These are phyloP conservation scores for Barnettozyma wickerhamii DNA, from an alignment of 805 yeast genomes.

Conservation along the genomic window DNA sequence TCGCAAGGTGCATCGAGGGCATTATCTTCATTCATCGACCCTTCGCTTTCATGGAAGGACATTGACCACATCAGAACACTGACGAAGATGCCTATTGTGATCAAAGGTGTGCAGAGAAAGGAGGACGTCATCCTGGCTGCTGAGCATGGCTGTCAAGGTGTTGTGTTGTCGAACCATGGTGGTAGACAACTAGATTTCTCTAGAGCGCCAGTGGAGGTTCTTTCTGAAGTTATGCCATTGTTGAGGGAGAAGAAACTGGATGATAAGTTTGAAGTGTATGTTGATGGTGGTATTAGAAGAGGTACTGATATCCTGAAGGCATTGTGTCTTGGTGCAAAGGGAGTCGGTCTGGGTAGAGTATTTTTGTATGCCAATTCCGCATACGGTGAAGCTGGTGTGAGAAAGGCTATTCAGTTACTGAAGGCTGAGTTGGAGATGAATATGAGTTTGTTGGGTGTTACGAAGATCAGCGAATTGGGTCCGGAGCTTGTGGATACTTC, in stretches of 20 bases:
- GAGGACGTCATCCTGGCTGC: conserved; percentile 76
- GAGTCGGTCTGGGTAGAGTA: conserved; percentile 69
- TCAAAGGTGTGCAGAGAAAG: conserved; percentile 82
- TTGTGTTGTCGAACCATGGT: conserved; percentile 86
- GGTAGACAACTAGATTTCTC: conserved; percentile 85
- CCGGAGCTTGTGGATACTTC: conserved; percentile 57
- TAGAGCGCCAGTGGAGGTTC: conserved; percentile 69
- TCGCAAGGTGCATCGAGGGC: conserved; percentile 85
- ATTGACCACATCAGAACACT: conserved; percentile 48
- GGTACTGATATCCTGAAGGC: conserved; percentile 67
- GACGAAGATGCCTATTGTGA: conserved; percentile 62
- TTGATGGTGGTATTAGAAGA: conserved; percentile 69
- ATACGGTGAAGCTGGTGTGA: conserved; percentile 63
- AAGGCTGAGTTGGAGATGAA: conserved; percentile 69
- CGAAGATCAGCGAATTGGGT: conserved; percentile 52
- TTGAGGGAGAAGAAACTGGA: conserved; percentile 42
- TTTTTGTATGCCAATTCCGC: conserved; percentile 59
- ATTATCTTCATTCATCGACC: conserved; percentile 78
- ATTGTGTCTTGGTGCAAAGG: conserved; percentile 63
- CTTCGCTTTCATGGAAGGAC: conserved; percentile 62
- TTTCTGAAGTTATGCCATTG: conserved; percentile 63
- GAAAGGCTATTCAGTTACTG: conserved; percentile 54
- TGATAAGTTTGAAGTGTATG: conserved; percentile 49
- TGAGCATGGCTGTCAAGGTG: conserved; percentile 68
- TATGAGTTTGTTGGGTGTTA: conserved; percentile 77